Evolutionary conservation across 2,329 filamentous ascomycete species (phyloP), one percentile per base, ranked within the genome.

Genomic region (Lachnellula hyalina): DNA sequence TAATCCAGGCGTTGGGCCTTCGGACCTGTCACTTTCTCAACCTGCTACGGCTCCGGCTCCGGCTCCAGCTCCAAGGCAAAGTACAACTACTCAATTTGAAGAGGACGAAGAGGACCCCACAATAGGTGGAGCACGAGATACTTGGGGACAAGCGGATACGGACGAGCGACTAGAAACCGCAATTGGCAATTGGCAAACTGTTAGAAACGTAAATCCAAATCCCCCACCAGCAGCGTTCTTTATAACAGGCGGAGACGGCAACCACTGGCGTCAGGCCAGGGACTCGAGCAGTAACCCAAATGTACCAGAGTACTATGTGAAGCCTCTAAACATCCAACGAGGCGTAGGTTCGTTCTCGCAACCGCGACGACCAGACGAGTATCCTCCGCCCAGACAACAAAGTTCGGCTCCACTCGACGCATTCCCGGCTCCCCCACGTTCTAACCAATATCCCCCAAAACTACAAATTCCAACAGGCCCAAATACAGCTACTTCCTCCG

Each of bases 281-380:
- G 36, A n/a, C 35, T 12, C 53, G 11, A 51, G 52, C 14, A 55
- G 19, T 14, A 40, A 38, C 28, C 15, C 21, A 4, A 25, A 42
- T 7, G 41, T 36, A 32, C 44, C 58, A 32, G 56, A 57, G 34
- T 57, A 55, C 42, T 59, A 57, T 35, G 49, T 62, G 44, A 59
- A 51, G 23, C 59, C 52, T 32, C 57, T 59, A 23, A 50, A 54
- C 0, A 17, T 51, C 25, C 47, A 48, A 5, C 45, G 55, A 19
- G 54, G 52, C 44, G 47, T 61, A 12, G 61, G 59, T 2, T 65
- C 61, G 28, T 63, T 65, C 38, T 63, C 64, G 12, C 59, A 64
- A 36, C 63, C 64, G 38, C 50, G 61, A 51, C 49, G 51, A 46
- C 59, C 58, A 34, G 55, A 58, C 21, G 57, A 46, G 3, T 58